Conservation (phyloP, 331 rosid genomes). For the Acacia pycnantha region DNA sequence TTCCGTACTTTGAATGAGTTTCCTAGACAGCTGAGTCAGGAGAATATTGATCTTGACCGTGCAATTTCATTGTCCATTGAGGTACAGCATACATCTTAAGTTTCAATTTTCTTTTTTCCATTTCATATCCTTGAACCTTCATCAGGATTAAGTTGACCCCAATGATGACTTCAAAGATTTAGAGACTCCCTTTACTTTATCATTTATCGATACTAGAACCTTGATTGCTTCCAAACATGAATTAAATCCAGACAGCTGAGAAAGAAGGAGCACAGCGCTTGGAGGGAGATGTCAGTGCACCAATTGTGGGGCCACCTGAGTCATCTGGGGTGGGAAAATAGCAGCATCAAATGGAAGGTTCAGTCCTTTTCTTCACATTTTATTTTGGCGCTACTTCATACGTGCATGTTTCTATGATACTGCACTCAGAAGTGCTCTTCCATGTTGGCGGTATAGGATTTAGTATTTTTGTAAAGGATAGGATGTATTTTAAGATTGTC, state of each 20-base stretch:
- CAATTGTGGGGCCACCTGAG: not conserved
- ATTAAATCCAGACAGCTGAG: not conserved
- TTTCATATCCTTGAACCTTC: not conserved
- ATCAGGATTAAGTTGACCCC: not conserved
- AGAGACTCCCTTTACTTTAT: not conserved
- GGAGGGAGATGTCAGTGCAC: not conserved
- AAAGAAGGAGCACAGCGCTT: not conserved
- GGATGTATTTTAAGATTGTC: not conserved
- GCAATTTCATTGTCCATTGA: conserved; percentile 57
- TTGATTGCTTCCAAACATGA: not conserved
- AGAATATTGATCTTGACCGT: conserved; percentile 52
- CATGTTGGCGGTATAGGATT: not conserved
- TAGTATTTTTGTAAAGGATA: not conserved
- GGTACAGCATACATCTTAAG: conserved; percentile 35
- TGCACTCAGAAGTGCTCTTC: not conserved
- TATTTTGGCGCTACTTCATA: not conserved
- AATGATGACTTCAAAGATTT: not conserved
- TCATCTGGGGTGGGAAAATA: not conserved
- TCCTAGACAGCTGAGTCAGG: not conserved
- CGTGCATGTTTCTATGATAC: not conserved
- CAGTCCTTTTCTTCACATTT: not conserved
- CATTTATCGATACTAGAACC: conserved; percentile 17
- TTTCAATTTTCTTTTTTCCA: not conserved
- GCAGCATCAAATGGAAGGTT: conserved; percentile 11
- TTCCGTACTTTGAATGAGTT: too few relatives aligned